Conservation (phyloP, 2,329 filamentous ascomycete species). For the Sporothrix pseudoabietina region DNA sequence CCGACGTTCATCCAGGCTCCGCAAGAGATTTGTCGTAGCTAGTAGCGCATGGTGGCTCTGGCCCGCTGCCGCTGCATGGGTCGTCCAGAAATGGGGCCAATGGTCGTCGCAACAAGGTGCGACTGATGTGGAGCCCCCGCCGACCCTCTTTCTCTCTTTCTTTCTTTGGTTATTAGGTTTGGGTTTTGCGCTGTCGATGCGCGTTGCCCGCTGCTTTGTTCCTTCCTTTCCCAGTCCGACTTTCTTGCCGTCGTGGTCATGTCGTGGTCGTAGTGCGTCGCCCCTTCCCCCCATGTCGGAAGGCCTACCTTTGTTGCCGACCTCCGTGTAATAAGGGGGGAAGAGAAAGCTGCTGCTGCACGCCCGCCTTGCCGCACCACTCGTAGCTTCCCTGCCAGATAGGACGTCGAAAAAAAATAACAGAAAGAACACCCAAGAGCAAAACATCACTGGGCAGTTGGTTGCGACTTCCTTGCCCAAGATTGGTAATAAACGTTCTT, state of each 20-base stretch:
- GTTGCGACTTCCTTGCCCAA: constrained; percentile 3
- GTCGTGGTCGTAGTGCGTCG: not conserved
- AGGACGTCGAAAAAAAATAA: not conserved
- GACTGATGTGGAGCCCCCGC: constrained; percentile 5
- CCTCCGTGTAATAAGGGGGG: not conserved
- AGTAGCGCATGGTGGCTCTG: constrained; percentile 14
- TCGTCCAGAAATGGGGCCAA: constrained; percentile 2
- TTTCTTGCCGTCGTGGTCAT: not conserved
- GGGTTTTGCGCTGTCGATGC: not conserved
- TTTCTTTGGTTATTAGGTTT: not conserved
- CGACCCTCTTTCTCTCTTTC: constrained; percentile 6
- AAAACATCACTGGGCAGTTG: constrained; percentile 4
- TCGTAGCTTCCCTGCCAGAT: constrained; percentile 20
- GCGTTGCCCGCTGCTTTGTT: constrained; percentile 16
- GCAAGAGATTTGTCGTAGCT: not conserved
- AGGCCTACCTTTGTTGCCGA: not conserved
- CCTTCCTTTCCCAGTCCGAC: constrained; percentile 17
- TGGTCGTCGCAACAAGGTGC: constrained; percentile 19
- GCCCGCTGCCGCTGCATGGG: constrained; percentile 16
- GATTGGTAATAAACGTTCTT: constrained; percentile 10
- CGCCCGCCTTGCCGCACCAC: not conserved
- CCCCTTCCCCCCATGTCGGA: not conserved
- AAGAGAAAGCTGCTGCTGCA: not conserved
- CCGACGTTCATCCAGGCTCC: constrained; percentile 9
- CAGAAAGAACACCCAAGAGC: not conserved